These are phyloP conservation scores for Dactylellina haptotyla DNA, from an alignment of 2,329 filamentous ascomycete genomes.

Conservation along the genomic window DNA sequence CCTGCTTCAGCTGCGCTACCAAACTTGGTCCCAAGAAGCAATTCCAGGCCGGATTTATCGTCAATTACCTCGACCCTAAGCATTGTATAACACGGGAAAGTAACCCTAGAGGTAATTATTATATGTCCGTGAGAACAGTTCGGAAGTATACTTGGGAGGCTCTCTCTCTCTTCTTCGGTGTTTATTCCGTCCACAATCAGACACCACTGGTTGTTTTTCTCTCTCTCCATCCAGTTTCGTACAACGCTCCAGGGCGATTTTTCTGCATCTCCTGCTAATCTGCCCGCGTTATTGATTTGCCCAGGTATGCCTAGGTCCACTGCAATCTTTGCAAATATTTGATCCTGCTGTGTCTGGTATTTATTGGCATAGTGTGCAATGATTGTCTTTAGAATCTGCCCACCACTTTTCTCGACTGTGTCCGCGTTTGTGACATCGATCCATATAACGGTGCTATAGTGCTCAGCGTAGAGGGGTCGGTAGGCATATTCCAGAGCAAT, in stretches of 20 bases:
- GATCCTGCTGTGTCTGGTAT: conserved; percentile 13
- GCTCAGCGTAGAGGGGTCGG: conserved; percentile 30
- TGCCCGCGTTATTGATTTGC: conserved; percentile 22
- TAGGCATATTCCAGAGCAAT: conserved; percentile 53
- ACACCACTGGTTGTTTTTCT: conserved; percentile 33
- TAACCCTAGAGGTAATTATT: conserved; percentile 39
- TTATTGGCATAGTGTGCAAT: conserved; percentile 42
- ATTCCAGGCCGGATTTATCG: conserved; percentile 9
- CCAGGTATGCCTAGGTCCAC: conserved; percentile 38
- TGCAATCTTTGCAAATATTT: conserved; percentile 10
- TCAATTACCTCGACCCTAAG: conserved; percentile 32
- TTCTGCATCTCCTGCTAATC: conserved; percentile 12
- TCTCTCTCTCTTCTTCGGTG: conserved; percentile 4
- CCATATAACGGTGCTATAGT: conserved; percentile 47
- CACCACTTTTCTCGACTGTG: conserved; percentile 32
- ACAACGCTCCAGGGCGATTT: conserved; percentile 6
- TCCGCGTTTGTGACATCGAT: conserved; percentile 31
- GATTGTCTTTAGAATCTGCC: conserved; percentile 26
- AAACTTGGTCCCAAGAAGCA: conserved; percentile 34
- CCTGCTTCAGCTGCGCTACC: conserved; percentile 7
- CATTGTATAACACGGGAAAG: conserved; percentile 2
- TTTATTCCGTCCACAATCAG: conserved; percentile 42
- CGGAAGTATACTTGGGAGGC: conserved; percentile 33
- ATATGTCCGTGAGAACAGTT: conserved; percentile 36
- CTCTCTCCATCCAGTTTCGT: conserved; percentile 28